Base-by-base conservation (phyloP, 192 early-diverging fungal species). In the Backusella australiensis region DNA sequence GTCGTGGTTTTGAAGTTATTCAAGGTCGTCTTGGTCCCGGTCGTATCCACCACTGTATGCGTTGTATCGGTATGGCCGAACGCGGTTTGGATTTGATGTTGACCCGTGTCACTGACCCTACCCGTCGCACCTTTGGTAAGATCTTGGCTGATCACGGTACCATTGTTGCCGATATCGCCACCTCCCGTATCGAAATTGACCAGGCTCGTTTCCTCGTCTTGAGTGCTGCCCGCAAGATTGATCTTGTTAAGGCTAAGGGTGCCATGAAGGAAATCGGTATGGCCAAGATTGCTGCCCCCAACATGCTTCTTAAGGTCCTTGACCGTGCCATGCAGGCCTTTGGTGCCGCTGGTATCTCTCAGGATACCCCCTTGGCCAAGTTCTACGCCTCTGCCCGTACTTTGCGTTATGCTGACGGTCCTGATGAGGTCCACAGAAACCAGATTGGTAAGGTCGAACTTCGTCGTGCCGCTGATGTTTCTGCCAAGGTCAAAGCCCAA, bases 31-130 rank as follows among this genome's bases (percentile, higher is more conserved):
- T 99, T 38, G 98, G 98, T 6, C 98, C 98, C 34, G 93, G 94
- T n/a, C 93, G 97, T 68, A 96, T 98, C 83, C 98, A 99, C 89
- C 97, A 98, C 86, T 98, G 96, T 85, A 98, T 98, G 97, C 93
- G 97, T 41, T 85, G 91, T 12, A 93, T 99, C 72, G 98, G 98
- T 35, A 89, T 95, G 85, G 96, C 94, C 42, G 97, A 98, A 81
- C 91, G 97, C 76, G 94, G 92, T 14, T 82, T 99, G 72, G 96
- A 96, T 70, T 86, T 89, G 68, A 95, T 96, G 89, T 76, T 99
- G 34, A 76, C 83, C 3, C 91, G 97, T 67, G 90, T 95, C 9
- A 96, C 95, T 32, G 88, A 90, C 80, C 90, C 91, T 12, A 78
- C 88, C 3, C 92, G 95, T 66, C 86, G 89, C 21, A 94, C 97